Evolutionary conservation across 2,329 filamentous ascomycete species (phyloP).

Genomic region (Nannizzia gypsea): DNA sequence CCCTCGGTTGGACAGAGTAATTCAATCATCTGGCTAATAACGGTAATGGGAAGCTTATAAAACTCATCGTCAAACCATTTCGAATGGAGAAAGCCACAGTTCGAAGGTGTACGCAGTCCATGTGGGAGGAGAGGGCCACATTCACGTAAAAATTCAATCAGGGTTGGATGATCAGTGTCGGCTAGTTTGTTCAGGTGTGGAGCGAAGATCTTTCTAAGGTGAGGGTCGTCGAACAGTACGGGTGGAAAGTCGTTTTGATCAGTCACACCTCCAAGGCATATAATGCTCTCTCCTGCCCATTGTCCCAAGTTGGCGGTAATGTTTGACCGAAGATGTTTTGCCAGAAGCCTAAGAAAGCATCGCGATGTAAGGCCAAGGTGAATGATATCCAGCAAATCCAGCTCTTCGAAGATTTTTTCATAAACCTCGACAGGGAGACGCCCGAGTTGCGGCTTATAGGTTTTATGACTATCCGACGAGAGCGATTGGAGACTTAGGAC

Average conservation of each 20-base stretch:
- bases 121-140: background rate
- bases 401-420: background rate
- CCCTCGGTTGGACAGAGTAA: background rate
- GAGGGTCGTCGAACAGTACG: background rate
- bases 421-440: background rate
- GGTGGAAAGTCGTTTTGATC: background rate
- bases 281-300: slow-evolving; percentile 1
- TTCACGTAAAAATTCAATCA: background rate
- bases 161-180: background rate
- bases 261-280: background rate
- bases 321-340: background rate
- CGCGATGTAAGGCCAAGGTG: slow-evolving; percentile 4
- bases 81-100: background rate
- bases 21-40: background rate
- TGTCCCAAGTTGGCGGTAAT: background rate
- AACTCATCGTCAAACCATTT: slow-evolving; percentile 4
- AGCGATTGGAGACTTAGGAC: background rate
- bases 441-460: background rate
- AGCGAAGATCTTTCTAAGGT: background rate
- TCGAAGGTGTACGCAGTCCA: background rate
- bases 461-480: background rate
- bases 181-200: background rate
- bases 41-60: background rate
- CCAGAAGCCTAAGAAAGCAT: background rate
- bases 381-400: background rate